Base-by-base conservation (phyloP, 2,329 filamentous ascomycete species). In the Cytospora chrysosperma region DNA sequence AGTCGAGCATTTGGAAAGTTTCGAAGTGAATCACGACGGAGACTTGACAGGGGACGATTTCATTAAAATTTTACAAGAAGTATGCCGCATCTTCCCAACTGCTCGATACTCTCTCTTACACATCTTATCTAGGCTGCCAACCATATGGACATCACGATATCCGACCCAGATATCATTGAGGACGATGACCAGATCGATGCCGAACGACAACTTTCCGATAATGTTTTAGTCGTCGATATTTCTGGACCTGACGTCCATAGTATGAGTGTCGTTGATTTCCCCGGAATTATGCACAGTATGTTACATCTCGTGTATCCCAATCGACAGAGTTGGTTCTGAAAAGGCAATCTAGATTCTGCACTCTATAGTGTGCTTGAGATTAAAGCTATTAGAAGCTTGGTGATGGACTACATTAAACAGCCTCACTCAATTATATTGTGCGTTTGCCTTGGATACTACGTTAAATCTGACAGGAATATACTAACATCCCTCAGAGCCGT, bases 261-360 rank as follows among this genome's bases (percentile, higher is more conserved):
- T 57, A 24, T 56, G 13, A 66, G 50, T 32, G 55, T 66, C 15
- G 21, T 66, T 27, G 64, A 66, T 27, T 64, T 66, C 24, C 64
- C 64, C 13, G 64, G 64, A 40, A 4, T 40, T n/a, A 40, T 40
- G 37, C 37, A 40, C 37, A 40, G 37, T 40, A 40, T 19, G 37
- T 40, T n/a, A 40, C 15, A 5, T 40, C 8, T 6, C 37, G 17
- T 40, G 12, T 37, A 5, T 40, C 9, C 12, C 19, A 40, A 10
- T 40, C 6, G 37, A 6, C 37, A 2, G 15, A n/a, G 17, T n/a
- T n/a, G 15, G 19, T 40, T n/a, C 37, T 40, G 15, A 40, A 5
- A 40, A 40, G n/a, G 19, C 19, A 4, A 40, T 19, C 6, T 40
- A 40, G 37, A 40, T 40, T 40, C 37, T 40, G 19, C 4, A 40